Percentiles rank a stretch among this genome's conserved stretches.
These are phyloP conservation scores for Cryptosporidium viatorum DNA, from an alignment of 169 alveolate genomes.

Conservation along the genomic window DNA sequence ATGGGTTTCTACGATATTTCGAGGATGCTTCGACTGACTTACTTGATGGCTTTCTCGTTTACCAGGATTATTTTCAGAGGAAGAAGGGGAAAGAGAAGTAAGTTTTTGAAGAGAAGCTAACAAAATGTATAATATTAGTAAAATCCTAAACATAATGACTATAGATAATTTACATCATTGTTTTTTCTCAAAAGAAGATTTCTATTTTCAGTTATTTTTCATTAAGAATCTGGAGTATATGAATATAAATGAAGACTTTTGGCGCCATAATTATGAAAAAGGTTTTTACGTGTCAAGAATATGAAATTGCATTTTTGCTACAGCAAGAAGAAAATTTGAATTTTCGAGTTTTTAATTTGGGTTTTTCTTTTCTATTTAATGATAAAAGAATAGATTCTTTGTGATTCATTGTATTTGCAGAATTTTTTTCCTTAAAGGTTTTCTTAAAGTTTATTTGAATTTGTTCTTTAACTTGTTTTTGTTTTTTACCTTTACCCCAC, in stretches of 20 bases:
- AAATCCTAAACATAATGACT: background rate
- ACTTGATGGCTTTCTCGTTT: no score
- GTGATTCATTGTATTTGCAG: no score
- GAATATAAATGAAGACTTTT: background rate
- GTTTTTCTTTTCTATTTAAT: background rate
- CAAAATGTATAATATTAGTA: background rate
- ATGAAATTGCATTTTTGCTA: background rate
- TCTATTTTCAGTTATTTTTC: no score
- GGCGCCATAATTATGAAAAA: background rate
- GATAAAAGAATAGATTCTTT: no score
- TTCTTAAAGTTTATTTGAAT: no score
- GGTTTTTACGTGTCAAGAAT: background rate
- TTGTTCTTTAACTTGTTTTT: background rate
- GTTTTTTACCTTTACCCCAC: no score
- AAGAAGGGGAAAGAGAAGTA: background rate
- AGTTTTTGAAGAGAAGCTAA: no score
- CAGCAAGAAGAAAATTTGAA: background rate
- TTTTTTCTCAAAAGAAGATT: background rate
- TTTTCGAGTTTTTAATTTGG: background rate
- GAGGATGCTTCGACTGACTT: no score
- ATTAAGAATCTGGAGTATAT: no score
- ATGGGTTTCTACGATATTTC: background rate
- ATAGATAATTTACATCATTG: background rate
- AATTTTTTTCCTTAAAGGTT: no score
- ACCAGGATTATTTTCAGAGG: no score